Conservation (phyloP, 257 asterid genomes). For the Fraxinus anomala region DNA sequence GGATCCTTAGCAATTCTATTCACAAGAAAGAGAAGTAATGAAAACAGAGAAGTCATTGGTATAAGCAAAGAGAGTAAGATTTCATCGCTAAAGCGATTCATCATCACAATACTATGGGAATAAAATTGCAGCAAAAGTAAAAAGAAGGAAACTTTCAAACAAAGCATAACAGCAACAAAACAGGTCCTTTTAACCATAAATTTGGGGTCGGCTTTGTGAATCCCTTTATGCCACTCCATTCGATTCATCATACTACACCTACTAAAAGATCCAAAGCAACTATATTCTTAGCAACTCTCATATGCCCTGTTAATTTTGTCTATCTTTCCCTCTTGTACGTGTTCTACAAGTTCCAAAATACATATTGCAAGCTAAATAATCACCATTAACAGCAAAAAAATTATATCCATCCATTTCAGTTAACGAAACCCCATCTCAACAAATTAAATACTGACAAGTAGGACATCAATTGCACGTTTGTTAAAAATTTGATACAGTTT, state of each 20-base stretch:
- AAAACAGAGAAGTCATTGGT: not conserved
- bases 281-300: not conserved
- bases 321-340: not conserved
- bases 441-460: not conserved
- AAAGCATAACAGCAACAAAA: not conserved
- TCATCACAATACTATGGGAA: not conserved
- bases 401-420: not conserved
- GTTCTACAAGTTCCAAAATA: not conserved
- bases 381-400: not conserved
- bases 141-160: not conserved
- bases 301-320: not conserved
- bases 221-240: not conserved
- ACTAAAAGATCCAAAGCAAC: not conserved
- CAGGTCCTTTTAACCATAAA: not conserved
- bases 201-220: not conserved
- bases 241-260: not conserved
- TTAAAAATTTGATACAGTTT: not conserved
- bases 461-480: not conserved
- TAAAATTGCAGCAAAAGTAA: not conserved
- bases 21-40: not conserved
- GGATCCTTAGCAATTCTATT: constrained; percentile 96
- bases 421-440: not conserved
- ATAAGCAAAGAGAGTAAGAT: not conserved
- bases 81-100: not conserved
- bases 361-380: not conserved